phyloP scores from a whole-genome alignment of 306 rosid genomes.

The Acacia melanoxylon region DNA sequence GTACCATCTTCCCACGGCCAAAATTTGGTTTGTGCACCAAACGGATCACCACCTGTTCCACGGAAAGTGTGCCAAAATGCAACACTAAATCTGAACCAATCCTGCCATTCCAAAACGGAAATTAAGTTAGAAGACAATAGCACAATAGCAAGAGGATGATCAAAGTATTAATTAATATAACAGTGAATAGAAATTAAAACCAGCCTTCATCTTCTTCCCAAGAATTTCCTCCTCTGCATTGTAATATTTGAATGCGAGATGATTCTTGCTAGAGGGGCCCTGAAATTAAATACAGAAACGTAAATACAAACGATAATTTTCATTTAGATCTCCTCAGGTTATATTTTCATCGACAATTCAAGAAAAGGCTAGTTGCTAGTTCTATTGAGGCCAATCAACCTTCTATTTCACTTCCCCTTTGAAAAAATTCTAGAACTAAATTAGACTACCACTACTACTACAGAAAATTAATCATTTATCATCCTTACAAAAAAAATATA shows the following conservation, averaged over 20 bases:
- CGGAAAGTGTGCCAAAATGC: conserved; percentile 99
- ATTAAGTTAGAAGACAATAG: conserved; percentile 28
- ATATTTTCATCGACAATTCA: neutral
- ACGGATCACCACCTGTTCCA: conserved; percentile 89
- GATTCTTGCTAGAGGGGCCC: conserved; percentile 91
- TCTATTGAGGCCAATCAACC: neutral
- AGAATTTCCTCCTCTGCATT: conserved; percentile 83
- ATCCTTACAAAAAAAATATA: neutral
- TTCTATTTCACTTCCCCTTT: neutral
- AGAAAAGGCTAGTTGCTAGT: neutral
- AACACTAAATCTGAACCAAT: conserved; percentile 96
- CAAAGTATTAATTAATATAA: neutral
- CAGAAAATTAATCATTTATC: neutral
- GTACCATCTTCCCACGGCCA: conserved; percentile 99
- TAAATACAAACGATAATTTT: neutral
- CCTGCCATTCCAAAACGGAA: conserved; percentile 43
- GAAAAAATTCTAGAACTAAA: neutral
- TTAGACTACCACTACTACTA: neutral
- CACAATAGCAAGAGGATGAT: neutral
- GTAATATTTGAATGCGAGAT: conserved; percentile 81
- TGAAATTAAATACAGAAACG: conserved; percentile 28
- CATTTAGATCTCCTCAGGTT: conserved; percentile 1
- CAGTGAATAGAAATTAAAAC: conserved; percentile 26
- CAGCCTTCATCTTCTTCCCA: conserved; percentile 97
- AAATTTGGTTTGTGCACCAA: conserved; percentile 80